A percentile compares a stretch with the other conserved stretches of the same genome.
Conservation (phyloP, 768 basidiomycete species). For the Boletus speciosus region DNA sequence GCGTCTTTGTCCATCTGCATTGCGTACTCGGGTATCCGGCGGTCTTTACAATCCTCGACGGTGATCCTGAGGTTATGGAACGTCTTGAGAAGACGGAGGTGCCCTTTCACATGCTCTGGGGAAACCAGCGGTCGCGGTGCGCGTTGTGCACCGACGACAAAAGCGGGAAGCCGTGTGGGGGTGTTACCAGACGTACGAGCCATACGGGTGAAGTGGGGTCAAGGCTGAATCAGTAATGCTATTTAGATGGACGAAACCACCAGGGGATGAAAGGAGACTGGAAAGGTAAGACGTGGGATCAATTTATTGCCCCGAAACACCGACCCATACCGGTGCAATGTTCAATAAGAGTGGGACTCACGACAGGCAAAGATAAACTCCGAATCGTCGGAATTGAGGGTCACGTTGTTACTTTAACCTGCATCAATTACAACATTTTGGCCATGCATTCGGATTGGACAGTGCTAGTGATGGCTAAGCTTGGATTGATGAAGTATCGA, state of each 20-base stretch:
- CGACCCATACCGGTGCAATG: conserved; percentile 4
- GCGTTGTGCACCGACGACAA: conserved; percentile 19
- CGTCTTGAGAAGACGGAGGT: conserved; percentile 33
- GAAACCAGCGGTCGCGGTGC: conserved; percentile 29
- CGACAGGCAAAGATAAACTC: background rate
- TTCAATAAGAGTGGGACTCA: conserved; percentile 2
- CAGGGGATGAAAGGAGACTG: background rate
- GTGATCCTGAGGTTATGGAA: conserved; percentile 29
- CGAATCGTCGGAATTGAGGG: background rate
- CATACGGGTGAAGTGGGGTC: background rate
- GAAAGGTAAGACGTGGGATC: conserved; percentile 7
- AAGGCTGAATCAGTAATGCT: background rate
- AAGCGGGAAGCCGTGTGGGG: conserved; percentile 1
- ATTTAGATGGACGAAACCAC: background rate
- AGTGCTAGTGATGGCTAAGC: background rate
- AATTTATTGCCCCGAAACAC: background rate
- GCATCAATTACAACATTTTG: background rate
- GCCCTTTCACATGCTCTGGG: conserved; percentile 30
- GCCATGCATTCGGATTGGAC: background rate
- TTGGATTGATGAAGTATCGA: background rate
- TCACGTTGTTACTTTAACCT: background rate
- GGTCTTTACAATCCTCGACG: conserved; percentile 30
- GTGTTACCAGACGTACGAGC: background rate
- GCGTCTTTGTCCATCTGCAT: conserved; percentile 22
- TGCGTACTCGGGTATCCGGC: conserved; percentile 25